A percentile compares a stretch with the other conserved stretches of the same genome.
These are phyloP conservation scores for Cladosporium halotolerans DNA, from an alignment of 2,329 filamentous ascomycete species.

Conservation along the genomic window DNA sequence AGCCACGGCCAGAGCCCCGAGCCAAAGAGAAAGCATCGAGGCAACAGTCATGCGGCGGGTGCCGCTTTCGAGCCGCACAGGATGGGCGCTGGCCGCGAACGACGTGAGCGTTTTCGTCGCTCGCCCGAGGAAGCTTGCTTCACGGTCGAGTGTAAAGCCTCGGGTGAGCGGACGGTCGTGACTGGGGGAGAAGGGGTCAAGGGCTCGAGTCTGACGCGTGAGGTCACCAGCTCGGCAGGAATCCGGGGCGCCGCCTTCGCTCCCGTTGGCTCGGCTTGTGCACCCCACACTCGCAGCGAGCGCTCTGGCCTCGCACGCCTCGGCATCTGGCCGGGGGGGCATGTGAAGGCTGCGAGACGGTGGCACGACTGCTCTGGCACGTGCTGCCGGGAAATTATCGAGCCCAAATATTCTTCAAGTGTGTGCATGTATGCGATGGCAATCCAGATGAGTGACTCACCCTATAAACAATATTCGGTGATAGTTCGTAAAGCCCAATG, in stretches of 20 bases:
- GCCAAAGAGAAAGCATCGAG: neutral
- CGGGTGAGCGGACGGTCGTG: slow-evolving; percentile 20
- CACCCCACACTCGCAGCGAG: no score
- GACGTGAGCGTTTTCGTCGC: neutral
- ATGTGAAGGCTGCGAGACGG: neutral
- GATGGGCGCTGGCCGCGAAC: neutral
- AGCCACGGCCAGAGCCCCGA: neutral
- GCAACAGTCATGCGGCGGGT: slow-evolving; percentile 5
- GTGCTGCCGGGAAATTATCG: no score
- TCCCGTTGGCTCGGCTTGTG: no score
- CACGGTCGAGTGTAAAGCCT: slow-evolving; percentile 13
- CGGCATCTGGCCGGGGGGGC: slow-evolving; percentile 1
- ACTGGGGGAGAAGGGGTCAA: slow-evolving; percentile 12
- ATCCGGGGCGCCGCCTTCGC: no score
- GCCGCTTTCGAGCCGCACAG: slow-evolving; percentile 9
- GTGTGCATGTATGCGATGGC: no score
- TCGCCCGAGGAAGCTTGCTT: slow-evolving; percentile 5
- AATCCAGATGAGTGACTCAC: no score
- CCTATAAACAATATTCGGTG: no score
- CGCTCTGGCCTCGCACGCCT: neutral
- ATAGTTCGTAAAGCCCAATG: neutral
- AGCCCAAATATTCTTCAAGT: no score
- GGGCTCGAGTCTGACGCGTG: neutral
- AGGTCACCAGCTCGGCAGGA: neutral
- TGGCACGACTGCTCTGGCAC: no score